A percentile compares a stretch with the other conserved stretches of the same genome.
These are phyloP conservation scores for Backusella macrospora DNA, from an alignment of 192 early-diverging fungal species.

Conservation along the genomic window DNA sequence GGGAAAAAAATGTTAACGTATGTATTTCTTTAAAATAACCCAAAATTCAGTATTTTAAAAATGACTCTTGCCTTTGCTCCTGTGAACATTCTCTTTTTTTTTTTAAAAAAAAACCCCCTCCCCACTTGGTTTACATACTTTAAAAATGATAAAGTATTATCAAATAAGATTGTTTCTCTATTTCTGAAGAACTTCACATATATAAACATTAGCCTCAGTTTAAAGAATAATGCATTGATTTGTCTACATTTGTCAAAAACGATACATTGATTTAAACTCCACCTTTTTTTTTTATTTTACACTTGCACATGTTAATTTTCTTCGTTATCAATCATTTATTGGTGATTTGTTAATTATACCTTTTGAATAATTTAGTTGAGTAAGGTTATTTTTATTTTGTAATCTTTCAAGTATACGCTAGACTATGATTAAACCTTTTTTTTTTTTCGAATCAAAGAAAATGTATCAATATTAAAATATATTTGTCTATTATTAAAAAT, in stretches of 20 bases:
- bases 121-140: background rate
- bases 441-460: background rate
- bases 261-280: background rate
- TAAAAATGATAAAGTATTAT: background rate
- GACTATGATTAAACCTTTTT: too few relatives aligned
- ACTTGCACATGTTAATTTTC: background rate
- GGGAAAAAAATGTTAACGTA: too few relatives aligned
- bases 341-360: background rate
- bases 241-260: background rate
- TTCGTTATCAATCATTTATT: background rate
- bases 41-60: too few relatives aligned
- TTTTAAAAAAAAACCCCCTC: background rate
- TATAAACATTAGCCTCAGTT: background rate
- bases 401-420: too few relatives aligned
- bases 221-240: background rate
- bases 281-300: background rate
- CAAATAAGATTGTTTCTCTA: background rate
- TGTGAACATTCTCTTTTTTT: too few relatives aligned
- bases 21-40: too few relatives aligned
- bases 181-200: background rate
- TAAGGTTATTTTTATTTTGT: background rate
- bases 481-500: background rate
- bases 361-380: too few relatives aligned
- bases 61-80: too few relatives aligned
- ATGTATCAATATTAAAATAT: background rate